Evolutionary conservation across 2,329 filamentous ascomycete genomes (phyloP).

Genomic region (Hypoxylon sp.): DNA sequence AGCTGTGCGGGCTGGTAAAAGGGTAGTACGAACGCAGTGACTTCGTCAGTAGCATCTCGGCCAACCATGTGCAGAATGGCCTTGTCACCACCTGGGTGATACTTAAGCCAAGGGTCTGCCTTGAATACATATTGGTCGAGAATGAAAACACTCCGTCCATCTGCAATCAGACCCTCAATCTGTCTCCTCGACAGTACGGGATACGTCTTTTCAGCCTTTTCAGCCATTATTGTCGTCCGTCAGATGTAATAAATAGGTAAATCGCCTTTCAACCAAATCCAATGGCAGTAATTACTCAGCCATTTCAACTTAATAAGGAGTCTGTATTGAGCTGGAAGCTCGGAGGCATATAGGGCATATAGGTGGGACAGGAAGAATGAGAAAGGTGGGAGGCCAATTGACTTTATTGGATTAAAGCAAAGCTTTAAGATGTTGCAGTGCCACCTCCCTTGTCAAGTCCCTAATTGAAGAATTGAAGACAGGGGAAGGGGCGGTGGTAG

Average conservation of each 20-base stretch:
- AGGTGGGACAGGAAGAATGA: slow-evolving; percentile 7
- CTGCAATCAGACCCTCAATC: slow-evolving; percentile 86
- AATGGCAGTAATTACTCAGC: slow-evolving; percentile 1
- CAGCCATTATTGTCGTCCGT: slow-evolving; percentile 44
- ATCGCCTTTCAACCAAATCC: background rate
- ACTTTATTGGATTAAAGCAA: slow-evolving; percentile 15
- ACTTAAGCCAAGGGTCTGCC: slow-evolving; percentile 88
- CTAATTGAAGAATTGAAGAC: background rate
- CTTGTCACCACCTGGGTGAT: slow-evolving; percentile 93
- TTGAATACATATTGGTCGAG: slow-evolving; percentile 86
- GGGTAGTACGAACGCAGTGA: slow-evolving; percentile 78
- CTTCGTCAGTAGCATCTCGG: slow-evolving; percentile 93
- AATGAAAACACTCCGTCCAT: slow-evolving; percentile 84
- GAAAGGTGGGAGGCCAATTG: slow-evolving; percentile 15
- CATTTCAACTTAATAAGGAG: slow-evolving; percentile 11
- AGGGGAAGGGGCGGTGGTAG: slow-evolving; percentile 33
- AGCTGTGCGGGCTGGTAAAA: slow-evolving; percentile 20
- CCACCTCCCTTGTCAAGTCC: slow-evolving; percentile 3
- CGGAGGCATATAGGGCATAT: background rate
- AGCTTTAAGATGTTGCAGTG: background rate
- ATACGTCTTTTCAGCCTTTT: slow-evolving; percentile 59
- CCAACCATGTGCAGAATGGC: slow-evolving; percentile 94
- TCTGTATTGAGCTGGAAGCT: slow-evolving; percentile 10
- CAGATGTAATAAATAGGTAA: background rate
- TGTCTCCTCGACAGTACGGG: slow-evolving; percentile 71